Evolutionary conservation across 768 basidiomycete species (phyloP), one percentile per base, ranked within the genome.

Genomic region (Pleurotus platypus): DNA sequence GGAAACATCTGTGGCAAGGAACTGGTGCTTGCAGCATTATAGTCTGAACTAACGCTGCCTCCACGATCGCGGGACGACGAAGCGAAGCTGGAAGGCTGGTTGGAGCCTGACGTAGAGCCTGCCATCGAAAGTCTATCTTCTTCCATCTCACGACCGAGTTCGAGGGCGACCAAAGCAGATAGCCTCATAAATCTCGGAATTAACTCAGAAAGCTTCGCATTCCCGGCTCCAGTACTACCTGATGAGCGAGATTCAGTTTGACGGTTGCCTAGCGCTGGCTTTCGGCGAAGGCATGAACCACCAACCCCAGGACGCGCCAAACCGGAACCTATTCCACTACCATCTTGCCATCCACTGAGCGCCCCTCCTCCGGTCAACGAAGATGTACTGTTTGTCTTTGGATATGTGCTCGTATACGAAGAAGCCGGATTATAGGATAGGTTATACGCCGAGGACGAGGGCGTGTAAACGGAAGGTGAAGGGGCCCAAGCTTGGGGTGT

Each of bases 121-220:
- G 30, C 26, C 46, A 38, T 18, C 11, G 57, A 53, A 37, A 56
- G 58, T 7, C 39, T 27, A 26, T 71, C 82, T 38, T 85, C 79
- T 58, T 79, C 74, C 16, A 83, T 81, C 69, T 92, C 90, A 46
- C 83, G 75, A 15, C 87, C 89, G 22, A 92, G 75, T 69, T 92
- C 91, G 59, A 80, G 82, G 46, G 90, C 88, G 6, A 91, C 85
- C 48, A 91, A 74, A 27, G 92, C 92, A 13, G 87, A 90, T 26
- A 94, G 74, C 53, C 86, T 78, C 58, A 94, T 70, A 64, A 93
- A 94, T 27, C 87, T 76, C 27, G 84, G 80, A 42, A 89, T 82
- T 38, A 89, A 71, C 64, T 84, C 85, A 16, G 81, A 79, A 15
- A 90, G 71, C 63, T 83, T 86, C 15, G 86, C 84, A 61, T 85